A percentile compares a stretch with the other conserved stretches of the same genome.
phyloP scores from a whole-genome alignment of 768 basidiomycete genomes.

The Tricholoma sp. region DNA sequence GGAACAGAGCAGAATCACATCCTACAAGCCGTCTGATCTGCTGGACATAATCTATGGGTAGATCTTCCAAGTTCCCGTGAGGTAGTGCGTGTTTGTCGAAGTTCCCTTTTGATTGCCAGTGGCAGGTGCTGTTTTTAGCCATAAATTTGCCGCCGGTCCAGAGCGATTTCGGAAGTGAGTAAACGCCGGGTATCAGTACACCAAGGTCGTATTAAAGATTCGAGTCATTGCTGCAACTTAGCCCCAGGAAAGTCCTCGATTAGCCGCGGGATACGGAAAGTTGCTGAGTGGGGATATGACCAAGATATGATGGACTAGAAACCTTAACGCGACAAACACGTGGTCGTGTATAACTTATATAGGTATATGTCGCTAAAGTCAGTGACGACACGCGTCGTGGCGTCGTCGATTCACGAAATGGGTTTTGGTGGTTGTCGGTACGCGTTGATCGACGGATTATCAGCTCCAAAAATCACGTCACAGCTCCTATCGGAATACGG shows the following conservation, averaged over 20 bases:
- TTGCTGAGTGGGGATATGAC: background rate
- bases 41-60: background rate
- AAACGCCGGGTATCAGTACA: background rate
- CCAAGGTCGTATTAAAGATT: background rate
- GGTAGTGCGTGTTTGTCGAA: background rate
- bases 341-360: background rate
- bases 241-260: background rate
- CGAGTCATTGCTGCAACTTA: background rate
- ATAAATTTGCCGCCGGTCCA: background rate
- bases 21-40: background rate
- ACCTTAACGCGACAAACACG: background rate
- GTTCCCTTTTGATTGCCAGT: background rate
- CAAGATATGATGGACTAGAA: background rate
- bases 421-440: background rate
- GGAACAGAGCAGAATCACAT: background rate
- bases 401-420: background rate
- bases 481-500: background rate
- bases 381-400: background rate
- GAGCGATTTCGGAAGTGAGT: background rate
- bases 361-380: background rate
- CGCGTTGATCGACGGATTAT: background rate
- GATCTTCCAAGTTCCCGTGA: background rate
- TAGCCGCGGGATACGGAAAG: background rate
- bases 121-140: background rate
- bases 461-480: background rate